Evolutionary conservation across 306 rosid genomes (phyloP), one percentile per base, ranked within the genome.

Genomic region (Vigna nakashimae): DNA sequence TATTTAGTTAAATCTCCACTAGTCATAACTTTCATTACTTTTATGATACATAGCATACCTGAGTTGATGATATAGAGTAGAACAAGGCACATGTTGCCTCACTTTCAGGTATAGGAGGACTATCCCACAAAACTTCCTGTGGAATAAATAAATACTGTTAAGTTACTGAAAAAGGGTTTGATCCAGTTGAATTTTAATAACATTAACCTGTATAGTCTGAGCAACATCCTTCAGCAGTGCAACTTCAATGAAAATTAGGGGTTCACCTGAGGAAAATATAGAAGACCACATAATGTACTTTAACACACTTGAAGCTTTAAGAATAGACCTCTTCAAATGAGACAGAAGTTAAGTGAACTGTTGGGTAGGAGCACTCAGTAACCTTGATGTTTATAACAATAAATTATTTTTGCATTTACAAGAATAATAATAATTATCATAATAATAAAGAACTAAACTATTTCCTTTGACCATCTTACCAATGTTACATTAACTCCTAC

Each of bases 31-130:
- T 80, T 30, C 40, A 53, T 71, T 59, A 50, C 30, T 43, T 67
- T 24, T 17, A 50, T 7, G 52, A 57, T 28, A 45, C 11, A 63
- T 17, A 49, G 56, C 85, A 79, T 74, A 92, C 98, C 98, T 94
- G 97, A 78, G 98, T 92, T 79, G 98, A 89, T 56, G 98, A 94
- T 85, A 94, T 94, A 60, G 98, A 94, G 85, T 94, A 94, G 77
- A 94, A 94, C 86, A 94, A 74, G 65, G 98, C 98, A 82, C 98
- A 86, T 9, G 90, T 88, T 76, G 98, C 97, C 88, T 94, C 91
- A 71, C 74, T 75, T 81, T 94, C 98, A 17, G 89, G 83, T 75
- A 80, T 90, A 49, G 97, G 98, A 73, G 98, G 98, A 76, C 84
- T 89, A 71, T 94, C 97, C 98, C 96, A 90, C 87, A 92, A 83